These are phyloP conservation scores for Entomortierella lignicola DNA, from an alignment of 192 early-diverging fungal species.

Conservation along the genomic window DNA sequence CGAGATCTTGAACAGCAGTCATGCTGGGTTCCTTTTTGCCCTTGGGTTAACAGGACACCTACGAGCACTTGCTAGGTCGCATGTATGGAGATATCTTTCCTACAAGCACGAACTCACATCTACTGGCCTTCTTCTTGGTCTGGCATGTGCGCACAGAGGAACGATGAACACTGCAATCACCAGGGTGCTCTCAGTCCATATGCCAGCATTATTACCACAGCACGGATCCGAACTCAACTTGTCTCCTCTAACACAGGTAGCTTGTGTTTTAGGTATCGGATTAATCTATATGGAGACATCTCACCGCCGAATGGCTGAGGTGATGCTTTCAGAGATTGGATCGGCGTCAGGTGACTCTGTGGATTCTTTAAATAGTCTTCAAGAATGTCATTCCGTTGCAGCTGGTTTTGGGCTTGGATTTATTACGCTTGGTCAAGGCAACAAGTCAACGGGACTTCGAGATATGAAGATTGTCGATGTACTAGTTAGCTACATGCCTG, in stretches of 20 bases:
- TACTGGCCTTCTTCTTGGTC: constrained; percentile 81
- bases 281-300: constrained; percentile 77
- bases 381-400: constrained; percentile 78
- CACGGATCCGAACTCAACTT: constrained; percentile 69
- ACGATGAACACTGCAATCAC: constrained; percentile 71
- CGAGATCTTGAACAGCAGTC: constrained; percentile 61
- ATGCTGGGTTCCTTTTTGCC: constrained; percentile 86
- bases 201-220: constrained; percentile 75
- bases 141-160: constrained; percentile 76
- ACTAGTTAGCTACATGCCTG: constrained; percentile 67
- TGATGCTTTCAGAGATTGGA: constrained; percentile 79
- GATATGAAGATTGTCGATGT: constrained; percentile 71
- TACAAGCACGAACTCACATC: constrained; percentile 75
- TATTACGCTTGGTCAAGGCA: constrained; percentile 76
- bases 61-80: constrained; percentile 70
- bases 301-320: constrained; percentile 76
- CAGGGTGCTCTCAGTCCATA: constrained; percentile 80
- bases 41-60: constrained; percentile 86
- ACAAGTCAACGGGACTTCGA: constrained; percentile 57
- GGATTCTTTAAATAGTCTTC: constrained; percentile 41
- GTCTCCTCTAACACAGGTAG: constrained; percentile 73
- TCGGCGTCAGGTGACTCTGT: constrained; percentile 16
- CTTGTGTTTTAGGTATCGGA: constrained; percentile 82
- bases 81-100: constrained; percentile 70
- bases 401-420: constrained; percentile 89